Base-by-base conservation (phyloP, 2,329 filamentous ascomycete genomes). In the Clonostachys rhizophaga region DNA sequence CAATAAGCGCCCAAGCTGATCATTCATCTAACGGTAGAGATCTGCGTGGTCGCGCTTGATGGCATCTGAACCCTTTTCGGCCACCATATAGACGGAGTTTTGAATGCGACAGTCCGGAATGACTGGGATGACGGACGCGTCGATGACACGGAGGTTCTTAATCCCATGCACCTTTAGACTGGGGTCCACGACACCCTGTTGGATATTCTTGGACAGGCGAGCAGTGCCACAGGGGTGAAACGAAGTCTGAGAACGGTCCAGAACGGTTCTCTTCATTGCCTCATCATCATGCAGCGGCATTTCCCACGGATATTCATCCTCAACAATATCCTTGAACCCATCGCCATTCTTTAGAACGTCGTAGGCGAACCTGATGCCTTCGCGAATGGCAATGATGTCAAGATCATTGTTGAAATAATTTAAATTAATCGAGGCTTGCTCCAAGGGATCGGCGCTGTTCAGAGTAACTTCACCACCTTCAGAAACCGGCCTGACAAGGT, bases 81-180 rank as follows among this genome's bases (percentile, higher is more conserved):
- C 79, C 48, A 82, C 57, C 72, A 78, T 79, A 53, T 84, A 84
- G 3, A 83, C 78, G 3, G 75, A 70, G 48, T 79, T 81, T 58
- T 83, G 79, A 43, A 81, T 81, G 2, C 78, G 71, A n/a, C 65
- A 78, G 68, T 70, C 79, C 49, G 58, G 78, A 59, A 71, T 79
- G 58, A 81, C 67, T 0, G 79, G 79, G 12, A 82, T 74, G 18
- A 80, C 60, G 0, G 74, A 79, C 0, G 78, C 78, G 56, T 83
- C 79, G 34, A 75, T 71, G 11, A 83, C 69, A 9, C 78, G 70
- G 3, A 83, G 67, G 18, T 70, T 72, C 46, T 72, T 69, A 43
- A 81, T 61, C 0, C 78, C 79, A 49, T 77, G 71, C 4, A 83
- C 78, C 47, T 67, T 70, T 2, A 83, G 69, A 47, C 61, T 60